Conservation (phyloP, 805 yeast genomes). For the Blastobotrys attinorum region DNA sequence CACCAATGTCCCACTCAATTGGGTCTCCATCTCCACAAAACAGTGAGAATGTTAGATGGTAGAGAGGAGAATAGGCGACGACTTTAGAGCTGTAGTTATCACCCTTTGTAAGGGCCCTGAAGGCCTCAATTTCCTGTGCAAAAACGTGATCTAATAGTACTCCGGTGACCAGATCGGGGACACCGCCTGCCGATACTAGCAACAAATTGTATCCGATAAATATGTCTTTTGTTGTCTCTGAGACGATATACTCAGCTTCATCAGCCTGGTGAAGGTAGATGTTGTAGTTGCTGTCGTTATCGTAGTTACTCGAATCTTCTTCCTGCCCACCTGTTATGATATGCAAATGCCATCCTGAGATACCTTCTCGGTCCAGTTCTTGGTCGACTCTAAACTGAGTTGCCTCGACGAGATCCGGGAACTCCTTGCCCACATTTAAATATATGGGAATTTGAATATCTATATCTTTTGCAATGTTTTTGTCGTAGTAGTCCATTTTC, state of each 20-base stretch:
- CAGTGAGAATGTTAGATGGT: slow-evolving; percentile 70
- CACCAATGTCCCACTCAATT: slow-evolving; percentile 65
- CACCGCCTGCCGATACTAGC: slow-evolving; percentile 46
- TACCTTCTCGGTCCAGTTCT: slow-evolving; percentile 26
- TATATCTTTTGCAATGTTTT: slow-evolving; percentile 22
- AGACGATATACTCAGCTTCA: slow-evolving; percentile 38
- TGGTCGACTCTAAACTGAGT: slow-evolving; percentile 40
- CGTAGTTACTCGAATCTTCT: slow-evolving; percentile 19
- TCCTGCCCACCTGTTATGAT: slow-evolving; percentile 19
- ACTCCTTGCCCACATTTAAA: slow-evolving; percentile 37
- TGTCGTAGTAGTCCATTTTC: slow-evolving; percentile 32
- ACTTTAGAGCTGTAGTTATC: slow-evolving; percentile 25
- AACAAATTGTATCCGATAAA: slow-evolving; percentile 35
- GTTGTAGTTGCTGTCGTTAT: too few species aligned
- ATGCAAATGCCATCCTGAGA: slow-evolving; percentile 26
- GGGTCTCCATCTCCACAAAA: slow-evolving; percentile 52
- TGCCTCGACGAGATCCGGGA: slow-evolving; percentile 63
- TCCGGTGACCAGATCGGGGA: slow-evolving; percentile 57
- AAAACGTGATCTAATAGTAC: slow-evolving; percentile 40
- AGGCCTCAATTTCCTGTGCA: slow-evolving; percentile 34
- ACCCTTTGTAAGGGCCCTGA: slow-evolving; percentile 24
- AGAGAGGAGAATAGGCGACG: slow-evolving; percentile 54
- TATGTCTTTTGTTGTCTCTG: slow-evolving; percentile 35
- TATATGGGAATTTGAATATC: slow-evolving; percentile 23
- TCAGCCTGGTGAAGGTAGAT: slow-evolving; percentile 32